These are phyloP conservation scores for Neoscytalidium dimidiatum DNA, from an alignment of 2,329 filamentous ascomycete species.

Conservation along the genomic window DNA sequence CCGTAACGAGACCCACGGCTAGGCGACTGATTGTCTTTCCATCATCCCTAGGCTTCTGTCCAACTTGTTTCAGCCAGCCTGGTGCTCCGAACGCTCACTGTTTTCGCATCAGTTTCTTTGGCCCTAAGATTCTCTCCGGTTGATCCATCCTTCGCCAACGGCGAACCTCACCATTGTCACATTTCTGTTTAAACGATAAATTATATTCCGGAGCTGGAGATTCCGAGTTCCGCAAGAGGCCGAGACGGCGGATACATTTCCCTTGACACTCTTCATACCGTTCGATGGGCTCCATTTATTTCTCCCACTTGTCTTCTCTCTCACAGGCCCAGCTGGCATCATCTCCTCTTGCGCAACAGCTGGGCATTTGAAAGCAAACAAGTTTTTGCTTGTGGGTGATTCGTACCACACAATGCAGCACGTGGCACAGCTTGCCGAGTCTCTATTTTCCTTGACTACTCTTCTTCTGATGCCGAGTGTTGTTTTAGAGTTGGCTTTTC, in stretches of 20 bases:
- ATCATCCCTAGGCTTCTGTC: constrained; percentile 5
- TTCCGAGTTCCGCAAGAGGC: neutral
- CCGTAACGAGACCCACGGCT: constrained; percentile 12
- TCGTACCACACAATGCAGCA: neutral
- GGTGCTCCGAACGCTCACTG: constrained; percentile 3
- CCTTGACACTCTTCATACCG: neutral
- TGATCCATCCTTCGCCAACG: neutral
- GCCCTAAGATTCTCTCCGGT: neutral
- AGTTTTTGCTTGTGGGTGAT: neutral
- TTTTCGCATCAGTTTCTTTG: neutral
- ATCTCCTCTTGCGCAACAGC: neutral
- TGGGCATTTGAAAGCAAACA: constrained; percentile 1
- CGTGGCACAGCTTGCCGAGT: neutral
- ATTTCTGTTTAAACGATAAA: constrained; percentile 6
- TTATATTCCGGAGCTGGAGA: neutral
- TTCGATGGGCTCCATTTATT: neutral
- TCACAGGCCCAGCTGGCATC: constrained; percentile 5
- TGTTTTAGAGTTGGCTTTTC: neutral
- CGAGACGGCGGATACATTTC: neutral
- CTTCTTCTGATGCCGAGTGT: neutral
- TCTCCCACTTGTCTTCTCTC: neutral
- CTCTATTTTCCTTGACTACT: neutral
- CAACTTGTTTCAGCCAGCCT: constrained; percentile 3
- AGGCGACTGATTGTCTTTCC: constrained; percentile 2
- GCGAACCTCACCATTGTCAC: neutral